Evolutionary conservation across 345 rosid genomes (phyloP), one percentile per base, ranked within the genome.

Genomic region (Populus deltoides): DNA sequence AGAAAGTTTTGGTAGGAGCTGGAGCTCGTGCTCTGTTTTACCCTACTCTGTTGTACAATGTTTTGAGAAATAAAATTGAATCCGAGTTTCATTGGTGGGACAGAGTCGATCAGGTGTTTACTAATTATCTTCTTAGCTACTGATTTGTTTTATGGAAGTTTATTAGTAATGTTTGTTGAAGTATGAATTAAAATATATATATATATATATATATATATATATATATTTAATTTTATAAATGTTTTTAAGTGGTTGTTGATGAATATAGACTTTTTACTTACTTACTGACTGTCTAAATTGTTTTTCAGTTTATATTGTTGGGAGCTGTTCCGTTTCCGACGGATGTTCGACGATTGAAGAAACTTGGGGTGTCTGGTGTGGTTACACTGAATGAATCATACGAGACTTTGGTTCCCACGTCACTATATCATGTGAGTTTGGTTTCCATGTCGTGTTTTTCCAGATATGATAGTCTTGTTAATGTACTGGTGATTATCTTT

Each of bases 261-360:
- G 11, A 57, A 57, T 57, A 8, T 3, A 18, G 63, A 20, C 22
- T 57, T 22, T 15, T 36, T 22, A 22, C 33, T 12, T 33, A 33
- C 70, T 67, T 2, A 3, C 20, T 35, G 45, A 22, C 49, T 10
- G 45, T 6, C n/a, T 35, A 22, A 57, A 57, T n/a, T 57, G 5
- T n/a, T 57, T 57, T 13, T 38, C 86, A 91, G 97, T 88, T 86
- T 83, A 86, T 94, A 73, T 74, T 91, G 81, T 85, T 94, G 75
- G 97, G 97, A 57, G 97, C 97, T 15, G 97, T 94, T 77, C 98
- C 98, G 20, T 94, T 93, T 75, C 95, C 92, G 33, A 92, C 86
- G 77, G 97, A 94, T 73, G 97, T 94, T 72, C 93, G 86, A 0
- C 79, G 89, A 31, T 76, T 94, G 84, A 92, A 94, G 86, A 77